These are phyloP conservation scores for Haplosporangium sp. DNA, from an alignment of 371 early-diverging fungal species.

Conservation along the genomic window DNA sequence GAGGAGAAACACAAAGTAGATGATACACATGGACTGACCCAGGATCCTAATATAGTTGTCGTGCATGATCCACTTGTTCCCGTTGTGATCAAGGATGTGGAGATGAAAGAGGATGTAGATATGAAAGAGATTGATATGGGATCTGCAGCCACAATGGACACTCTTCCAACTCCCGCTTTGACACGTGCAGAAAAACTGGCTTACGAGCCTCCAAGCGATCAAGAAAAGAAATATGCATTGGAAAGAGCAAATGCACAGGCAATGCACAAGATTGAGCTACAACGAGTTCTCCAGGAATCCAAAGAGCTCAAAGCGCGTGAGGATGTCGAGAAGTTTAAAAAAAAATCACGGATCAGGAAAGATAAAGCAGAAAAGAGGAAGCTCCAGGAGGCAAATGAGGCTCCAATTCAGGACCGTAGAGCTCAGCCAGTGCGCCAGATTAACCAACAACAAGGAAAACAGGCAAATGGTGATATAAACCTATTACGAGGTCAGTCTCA, in stretches of 20 bases:
- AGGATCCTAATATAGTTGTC: background rate
- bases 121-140: constrained; percentile 1
- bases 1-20: background rate
- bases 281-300: constrained; percentile 17
- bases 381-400: constrained; percentile 32
- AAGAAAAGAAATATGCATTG: constrained; percentile 22
- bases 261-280: constrained; percentile 18
- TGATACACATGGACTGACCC: background rate
- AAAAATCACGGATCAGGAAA: constrained; percentile 24
- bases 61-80: background rate
- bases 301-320: constrained; percentile 28
- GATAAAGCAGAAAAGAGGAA: constrained; percentile 36
- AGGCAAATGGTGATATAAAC: constrained; percentile 17
- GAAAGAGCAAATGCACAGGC: constrained; percentile 25
- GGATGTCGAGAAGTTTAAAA: constrained; percentile 36
- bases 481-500: constrained; percentile 26
- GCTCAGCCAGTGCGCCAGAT: constrained; percentile 51
- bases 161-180: constrained; percentile 12
- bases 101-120: constrained; percentile 15
- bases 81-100: too few relatives aligned
- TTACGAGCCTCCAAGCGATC: constrained; percentile 16
- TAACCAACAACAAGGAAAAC: constrained; percentile 40
- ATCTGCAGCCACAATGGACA: background rate
- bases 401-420: constrained; percentile 37
- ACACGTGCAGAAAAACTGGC: constrained; percentile 17